phyloP scores from a whole-genome alignment of 768 basidiomycete species.

The Hygrophorus russula region DNA sequence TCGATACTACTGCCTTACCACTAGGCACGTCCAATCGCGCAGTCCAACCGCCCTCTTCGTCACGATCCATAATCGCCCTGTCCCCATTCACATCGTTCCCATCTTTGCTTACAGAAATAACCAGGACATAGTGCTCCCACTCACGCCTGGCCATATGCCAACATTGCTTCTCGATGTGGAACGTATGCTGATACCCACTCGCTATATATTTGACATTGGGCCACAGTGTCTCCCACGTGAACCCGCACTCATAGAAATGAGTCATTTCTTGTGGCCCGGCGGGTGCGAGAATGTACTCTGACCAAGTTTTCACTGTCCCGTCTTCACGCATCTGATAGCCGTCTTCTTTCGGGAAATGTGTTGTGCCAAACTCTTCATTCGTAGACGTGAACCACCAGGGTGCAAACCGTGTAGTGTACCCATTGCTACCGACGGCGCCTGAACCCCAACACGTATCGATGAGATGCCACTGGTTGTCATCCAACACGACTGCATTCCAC shows the following conservation, averaged over 20 bases:
- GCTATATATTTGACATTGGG: conserved; percentile 22
- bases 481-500: conserved; percentile 31
- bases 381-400: conserved; percentile 31
- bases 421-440: conserved; percentile 25
- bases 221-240: conserved; percentile 22
- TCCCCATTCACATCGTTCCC: conserved; percentile 3
- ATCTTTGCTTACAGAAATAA: conserved; percentile 22
- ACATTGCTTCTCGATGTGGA: conserved; percentile 32
- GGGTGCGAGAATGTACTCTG: conserved; percentile 32
- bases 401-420: conserved; percentile 24
- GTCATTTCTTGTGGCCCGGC: conserved; percentile 24
- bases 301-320: conserved; percentile 29
- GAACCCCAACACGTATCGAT: conserved; percentile 40
- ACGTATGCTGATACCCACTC: conserved; percentile 23
- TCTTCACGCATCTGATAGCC: conserved; percentile 31
- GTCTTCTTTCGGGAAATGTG: conserved; percentile 34
- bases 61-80: conserved; percentile 22
- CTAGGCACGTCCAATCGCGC: conserved; percentile 23
- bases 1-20: conserved; percentile 21
- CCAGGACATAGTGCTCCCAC: conserved; percentile 29
- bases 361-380: conserved; percentile 29
- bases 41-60: conserved; percentile 30
- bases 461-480: conserved; percentile 34
- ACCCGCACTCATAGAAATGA: conserved; percentile 23
- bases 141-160: conserved; percentile 33